Evolutionary conservation across 306 rosid species (phyloP).

Genomic region (Dicorynia guianensis): DNA sequence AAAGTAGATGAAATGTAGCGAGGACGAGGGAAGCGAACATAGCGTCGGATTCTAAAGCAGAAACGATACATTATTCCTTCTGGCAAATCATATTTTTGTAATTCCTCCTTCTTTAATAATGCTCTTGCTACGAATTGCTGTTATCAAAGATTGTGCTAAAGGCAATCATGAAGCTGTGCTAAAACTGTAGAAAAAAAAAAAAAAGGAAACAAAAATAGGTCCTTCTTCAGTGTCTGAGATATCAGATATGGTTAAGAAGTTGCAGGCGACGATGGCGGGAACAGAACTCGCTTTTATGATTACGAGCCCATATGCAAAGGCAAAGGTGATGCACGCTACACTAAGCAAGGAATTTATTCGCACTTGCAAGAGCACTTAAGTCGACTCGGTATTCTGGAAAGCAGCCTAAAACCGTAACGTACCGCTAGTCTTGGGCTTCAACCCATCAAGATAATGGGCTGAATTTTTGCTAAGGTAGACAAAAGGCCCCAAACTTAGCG

Average conservation of each 20-base stretch:
- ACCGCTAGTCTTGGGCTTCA: too few relatives aligned
- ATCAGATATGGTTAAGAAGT: neutral
- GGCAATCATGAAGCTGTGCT: too few relatives aligned
- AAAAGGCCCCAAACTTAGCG: too few relatives aligned
- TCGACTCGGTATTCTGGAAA: too few relatives aligned
- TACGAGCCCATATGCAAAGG: too few relatives aligned
- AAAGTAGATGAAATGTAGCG: constrained; percentile 51
- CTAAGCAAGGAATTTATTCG: too few relatives aligned
- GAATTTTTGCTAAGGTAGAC: too few relatives aligned
- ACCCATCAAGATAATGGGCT: too few relatives aligned
- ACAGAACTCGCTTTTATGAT: constrained; percentile 26
- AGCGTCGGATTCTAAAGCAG: constrained; percentile 54
- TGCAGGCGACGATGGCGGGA: constrained; percentile 54
- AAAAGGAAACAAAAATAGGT: constrained; percentile 15
- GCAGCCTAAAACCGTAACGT: too few relatives aligned
- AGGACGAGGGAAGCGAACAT: constrained; percentile 51
- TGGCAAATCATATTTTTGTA: neutral
- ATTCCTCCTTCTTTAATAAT: neutral
- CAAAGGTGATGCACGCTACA: too few relatives aligned
- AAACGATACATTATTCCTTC: constrained; percentile 60
- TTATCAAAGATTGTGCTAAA: too few relatives aligned
- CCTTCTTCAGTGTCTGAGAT: neutral
- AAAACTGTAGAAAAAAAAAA: neutral
- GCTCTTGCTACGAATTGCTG: neutral
- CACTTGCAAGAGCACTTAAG: too few relatives aligned